These are phyloP conservation scores for Tubosaeta brunneosetosa DNA, from an alignment of 768 basidiomycete species.

Conservation along the genomic window DNA sequence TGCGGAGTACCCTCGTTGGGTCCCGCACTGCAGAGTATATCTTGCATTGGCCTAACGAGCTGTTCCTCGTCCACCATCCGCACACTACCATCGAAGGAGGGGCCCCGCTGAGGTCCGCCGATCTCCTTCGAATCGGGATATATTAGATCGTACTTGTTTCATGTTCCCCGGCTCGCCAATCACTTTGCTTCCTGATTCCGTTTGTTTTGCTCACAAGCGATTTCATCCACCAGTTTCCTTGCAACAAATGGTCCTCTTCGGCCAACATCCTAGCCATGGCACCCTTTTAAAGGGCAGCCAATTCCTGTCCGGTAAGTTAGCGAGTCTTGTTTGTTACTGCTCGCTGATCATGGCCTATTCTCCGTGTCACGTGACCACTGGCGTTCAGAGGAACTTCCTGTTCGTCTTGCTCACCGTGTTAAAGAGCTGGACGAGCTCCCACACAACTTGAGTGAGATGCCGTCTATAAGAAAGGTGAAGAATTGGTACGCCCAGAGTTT, in stretches of 20 bases:
- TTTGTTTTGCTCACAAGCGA: neutral
- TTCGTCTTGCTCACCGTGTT: constrained; percentile 91
- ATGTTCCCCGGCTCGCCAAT: no score
- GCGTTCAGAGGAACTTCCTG: constrained; percentile 84
- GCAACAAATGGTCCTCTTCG: constrained; percentile 97
- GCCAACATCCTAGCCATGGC: constrained; percentile 92
- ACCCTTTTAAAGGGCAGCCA: constrained; percentile 90
- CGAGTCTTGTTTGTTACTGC: neutral
- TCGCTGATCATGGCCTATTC: neutral
- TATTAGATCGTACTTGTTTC: no score
- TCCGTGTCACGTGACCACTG: no score
- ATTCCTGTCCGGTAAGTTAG: constrained; percentile 66
- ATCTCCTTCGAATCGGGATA: no score
- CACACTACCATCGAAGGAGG: no score
- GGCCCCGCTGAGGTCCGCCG: neutral
- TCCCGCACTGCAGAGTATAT: neutral
- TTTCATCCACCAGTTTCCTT: constrained; percentile 66
- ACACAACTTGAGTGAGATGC: constrained; percentile 86
- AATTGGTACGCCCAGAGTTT: constrained; percentile 99
- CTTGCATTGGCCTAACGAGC: no score
- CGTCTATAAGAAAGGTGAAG: constrained; percentile 89
- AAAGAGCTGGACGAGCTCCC: constrained; percentile 95
- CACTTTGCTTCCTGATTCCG: constrained; percentile 1
- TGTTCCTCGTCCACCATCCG: no score
- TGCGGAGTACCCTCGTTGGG: neutral